Evolutionary conservation across 1,284 basidiomycete genomes (phyloP).

Genomic region (Marasmius fiardii): DNA sequence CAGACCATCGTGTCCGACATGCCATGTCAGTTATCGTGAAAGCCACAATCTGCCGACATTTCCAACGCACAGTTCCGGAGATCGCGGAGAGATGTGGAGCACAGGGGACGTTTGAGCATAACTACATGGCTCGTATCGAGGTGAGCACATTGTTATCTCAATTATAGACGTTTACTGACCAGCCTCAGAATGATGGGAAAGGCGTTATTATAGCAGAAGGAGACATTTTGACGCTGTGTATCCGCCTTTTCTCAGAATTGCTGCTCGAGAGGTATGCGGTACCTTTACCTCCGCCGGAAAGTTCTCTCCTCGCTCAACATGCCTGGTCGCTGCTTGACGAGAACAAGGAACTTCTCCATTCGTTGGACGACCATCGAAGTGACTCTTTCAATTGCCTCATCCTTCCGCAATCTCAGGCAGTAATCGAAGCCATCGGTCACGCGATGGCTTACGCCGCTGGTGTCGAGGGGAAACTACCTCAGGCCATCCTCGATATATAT

Average conservation of each 20-base stretch:
- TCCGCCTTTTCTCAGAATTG: constrained; percentile 50
- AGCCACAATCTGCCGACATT: constrained; percentile 46
- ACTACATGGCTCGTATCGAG: constrained; percentile 49
- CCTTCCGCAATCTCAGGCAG: constrained; percentile 43
- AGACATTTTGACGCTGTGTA: constrained; percentile 48
- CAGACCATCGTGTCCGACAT: constrained; percentile 41
- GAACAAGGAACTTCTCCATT: constrained; percentile 32
- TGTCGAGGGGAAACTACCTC: constrained; percentile 36
- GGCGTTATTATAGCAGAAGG: constrained; percentile 53
- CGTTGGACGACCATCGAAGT: constrained; percentile 41
- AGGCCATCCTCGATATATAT: constrained; percentile 49
- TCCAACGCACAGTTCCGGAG: constrained; percentile 42
- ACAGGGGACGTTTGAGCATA: constrained; percentile 53
- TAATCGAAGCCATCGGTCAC: constrained; percentile 50
- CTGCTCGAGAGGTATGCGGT: constrained; percentile 41
- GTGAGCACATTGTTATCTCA: constrained; percentile 37
- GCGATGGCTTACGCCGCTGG: constrained; percentile 49
- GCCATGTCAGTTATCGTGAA: constrained; percentile 49
- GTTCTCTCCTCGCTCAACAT: constrained; percentile 44
- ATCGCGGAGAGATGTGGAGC: constrained; percentile 52
- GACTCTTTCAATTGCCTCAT: constrained; percentile 43
- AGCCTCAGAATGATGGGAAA: constrained; percentile 42
- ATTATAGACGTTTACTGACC: constrained; percentile 17
- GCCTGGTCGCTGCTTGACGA: constrained; percentile 41
- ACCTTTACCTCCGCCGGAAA: constrained; percentile 34